Percentiles rank a stretch among this genome's conserved stretches.
phyloP scores from a whole-genome alignment of 352 stramenopile species.

The Saprolegnia diclina region DNA sequence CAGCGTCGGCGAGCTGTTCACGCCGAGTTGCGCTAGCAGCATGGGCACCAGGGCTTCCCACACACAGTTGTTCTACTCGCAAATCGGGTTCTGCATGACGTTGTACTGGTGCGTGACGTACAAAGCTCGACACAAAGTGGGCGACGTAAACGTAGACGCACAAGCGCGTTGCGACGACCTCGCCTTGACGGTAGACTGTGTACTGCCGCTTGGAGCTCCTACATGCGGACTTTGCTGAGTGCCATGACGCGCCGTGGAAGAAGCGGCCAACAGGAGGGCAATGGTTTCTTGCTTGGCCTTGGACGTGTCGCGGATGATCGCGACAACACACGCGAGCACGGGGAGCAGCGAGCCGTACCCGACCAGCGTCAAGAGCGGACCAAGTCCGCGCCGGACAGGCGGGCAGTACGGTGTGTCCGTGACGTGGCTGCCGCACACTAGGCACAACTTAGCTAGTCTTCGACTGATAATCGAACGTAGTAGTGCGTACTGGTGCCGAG shows the following conservation, averaged over 20 bases:
- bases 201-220: background rate
- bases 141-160: constrained; percentile 62
- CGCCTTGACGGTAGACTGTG: background rate
- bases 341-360: constrained; percentile 45
- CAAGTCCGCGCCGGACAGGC: background rate
- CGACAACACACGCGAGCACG: constrained; percentile 34
- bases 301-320: constrained; percentile 37
- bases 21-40: constrained; percentile 74
- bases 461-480: background rate
- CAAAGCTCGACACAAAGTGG: too few species aligned
- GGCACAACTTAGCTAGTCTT: background rate
- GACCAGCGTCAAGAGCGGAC: constrained; percentile 41
- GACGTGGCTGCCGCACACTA: background rate
- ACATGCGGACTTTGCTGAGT: background rate
- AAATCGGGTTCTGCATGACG: too few species aligned
- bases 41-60: constrained; percentile 74
- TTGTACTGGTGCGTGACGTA: too few species aligned
- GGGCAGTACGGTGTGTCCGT: background rate
- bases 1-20: constrained; percentile 55
- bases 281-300: constrained; percentile 26
- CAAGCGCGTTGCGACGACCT: constrained; percentile 33
- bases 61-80: constrained; percentile 55
- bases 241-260: constrained; percentile 19
- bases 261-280: constrained; percentile 38
- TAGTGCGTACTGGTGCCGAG: background rate